Percentiles rank a stretch among this genome's conserved stretches.
These are phyloP conservation scores for Dactylellina haptotyla DNA, from an alignment of 2,329 filamentous ascomycete genomes.

Conservation along the genomic window DNA sequence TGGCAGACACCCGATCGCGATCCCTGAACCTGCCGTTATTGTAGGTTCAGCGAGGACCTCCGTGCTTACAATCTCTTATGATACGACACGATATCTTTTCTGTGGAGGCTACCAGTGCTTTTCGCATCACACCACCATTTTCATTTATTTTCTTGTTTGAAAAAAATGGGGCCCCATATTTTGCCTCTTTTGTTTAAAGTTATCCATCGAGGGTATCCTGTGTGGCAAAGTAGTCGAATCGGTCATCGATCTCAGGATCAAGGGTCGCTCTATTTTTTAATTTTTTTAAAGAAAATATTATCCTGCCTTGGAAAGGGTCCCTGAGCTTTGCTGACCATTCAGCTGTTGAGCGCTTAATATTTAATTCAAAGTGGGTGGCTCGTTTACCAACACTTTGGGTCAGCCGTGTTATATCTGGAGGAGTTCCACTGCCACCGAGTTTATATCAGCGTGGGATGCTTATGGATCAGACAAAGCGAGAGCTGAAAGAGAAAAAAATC, in stretches of 20 bases:
- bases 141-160: background rate
- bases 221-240: background rate
- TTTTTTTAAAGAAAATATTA: background rate
- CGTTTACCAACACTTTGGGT: slow-evolving; percentile 51
- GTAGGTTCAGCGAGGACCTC: slow-evolving; percentile 25
- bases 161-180: slow-evolving; percentile 4
- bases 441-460: slow-evolving; percentile 22
- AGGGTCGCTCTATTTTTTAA: background rate
- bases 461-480: slow-evolving; percentile 11
- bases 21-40: slow-evolving; percentile 49
- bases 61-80: slow-evolving; percentile 29
- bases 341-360: slow-evolving; percentile 35
- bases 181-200: slow-evolving; percentile 24
- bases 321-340: slow-evolving; percentile 41
- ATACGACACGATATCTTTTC: slow-evolving; percentile 20
- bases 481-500: slow-evolving; percentile 11
- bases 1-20: slow-evolving; percentile 29
- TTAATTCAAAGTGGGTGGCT: slow-evolving; percentile 36
- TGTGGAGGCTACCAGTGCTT: slow-evolving; percentile 3
- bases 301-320: slow-evolving; percentile 31
- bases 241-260: slow-evolving; percentile 13
- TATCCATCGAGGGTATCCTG: slow-evolving; percentile 8
- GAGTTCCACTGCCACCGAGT: slow-evolving; percentile 51
- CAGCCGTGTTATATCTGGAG: slow-evolving; percentile 51
- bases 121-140: slow-evolving; percentile 36